Evolutionary conservation across 495 filamentous ascomycete genomes (phyloP).

Genomic region (Hypoxylon lienhwacheense): DNA sequence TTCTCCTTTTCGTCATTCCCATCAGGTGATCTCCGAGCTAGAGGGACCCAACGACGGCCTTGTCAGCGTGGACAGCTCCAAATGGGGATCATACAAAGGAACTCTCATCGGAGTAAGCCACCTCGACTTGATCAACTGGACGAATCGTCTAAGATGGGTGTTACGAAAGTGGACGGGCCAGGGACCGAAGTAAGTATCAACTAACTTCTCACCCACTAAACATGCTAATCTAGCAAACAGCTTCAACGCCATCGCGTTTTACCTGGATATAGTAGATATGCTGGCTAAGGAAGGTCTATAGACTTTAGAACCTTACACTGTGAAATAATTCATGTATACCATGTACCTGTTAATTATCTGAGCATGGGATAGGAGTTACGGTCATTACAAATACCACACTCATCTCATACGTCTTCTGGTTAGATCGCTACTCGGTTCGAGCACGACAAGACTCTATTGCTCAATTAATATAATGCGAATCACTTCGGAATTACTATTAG

Average conservation of each 20-base stretch:
- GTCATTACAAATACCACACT: too few species aligned
- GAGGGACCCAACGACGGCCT: constrained; percentile 94
- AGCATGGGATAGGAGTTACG: too few species aligned
- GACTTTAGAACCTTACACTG: neutral
- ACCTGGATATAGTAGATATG: constrained; percentile 88
- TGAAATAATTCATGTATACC: neutral
- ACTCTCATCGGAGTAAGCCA: constrained; percentile 88
- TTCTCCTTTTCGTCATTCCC: constrained; percentile 74
- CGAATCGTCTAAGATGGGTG: constrained; percentile 75
- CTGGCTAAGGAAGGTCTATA: constrained; percentile 71
- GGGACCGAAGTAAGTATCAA: constrained; percentile 62
- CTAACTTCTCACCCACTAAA: neutral
- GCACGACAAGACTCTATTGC: too few species aligned
- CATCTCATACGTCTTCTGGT: too few species aligned
- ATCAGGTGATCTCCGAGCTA: constrained; percentile 63
- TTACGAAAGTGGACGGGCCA: constrained; percentile 68
- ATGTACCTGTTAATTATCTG: too few species aligned
- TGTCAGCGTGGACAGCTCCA: constrained; percentile 81
- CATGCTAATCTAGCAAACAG: constrained; percentile 47
- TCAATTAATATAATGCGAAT: too few species aligned
- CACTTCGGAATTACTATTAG: too few species aligned
- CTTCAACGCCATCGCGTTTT: constrained; percentile 96
- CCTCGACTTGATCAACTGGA: constrained; percentile 95
- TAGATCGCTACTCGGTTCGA: too few species aligned
- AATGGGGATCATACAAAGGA: constrained; percentile 92